A percentile compares a stretch with the other conserved stretches of the same genome.
These are phyloP conservation scores for Stromatinia cepivora DNA, from an alignment of 2,329 filamentous ascomycete species.

Conservation along the genomic window DNA sequence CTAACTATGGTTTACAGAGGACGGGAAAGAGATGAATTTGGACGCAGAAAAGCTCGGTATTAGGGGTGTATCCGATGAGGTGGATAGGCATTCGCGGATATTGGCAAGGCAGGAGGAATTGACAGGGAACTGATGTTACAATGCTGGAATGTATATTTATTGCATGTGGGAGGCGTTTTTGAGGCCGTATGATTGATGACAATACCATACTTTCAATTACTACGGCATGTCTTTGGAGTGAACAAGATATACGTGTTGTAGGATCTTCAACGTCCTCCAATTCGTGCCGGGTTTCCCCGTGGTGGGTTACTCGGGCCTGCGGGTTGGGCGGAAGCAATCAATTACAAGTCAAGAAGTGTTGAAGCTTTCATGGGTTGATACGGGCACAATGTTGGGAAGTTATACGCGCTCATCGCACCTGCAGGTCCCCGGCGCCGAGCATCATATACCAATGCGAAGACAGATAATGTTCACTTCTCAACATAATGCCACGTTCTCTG, in stretches of 20 bases:
- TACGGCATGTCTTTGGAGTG: background rate
- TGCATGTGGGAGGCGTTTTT: slow-evolving; percentile 37
- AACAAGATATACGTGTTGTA: background rate
- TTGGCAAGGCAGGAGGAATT: slow-evolving; percentile 83
- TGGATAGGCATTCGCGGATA: slow-evolving; percentile 82
- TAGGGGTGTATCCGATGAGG: slow-evolving; percentile 82
- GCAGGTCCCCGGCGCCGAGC: background rate
- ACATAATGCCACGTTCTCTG: background rate
- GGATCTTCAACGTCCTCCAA: background rate
- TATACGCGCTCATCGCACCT: background rate
- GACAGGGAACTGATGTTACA: slow-evolving; percentile 44
- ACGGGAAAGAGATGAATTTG: slow-evolving; percentile 85
- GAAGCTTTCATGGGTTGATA: background rate
- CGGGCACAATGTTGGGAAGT: background rate
- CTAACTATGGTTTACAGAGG: slow-evolving; percentile 59
- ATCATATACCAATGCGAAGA: slow-evolving; percentile 2
- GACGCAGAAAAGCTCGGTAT: slow-evolving; percentile 80
- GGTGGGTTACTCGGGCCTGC: background rate
- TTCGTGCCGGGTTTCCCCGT: background rate
- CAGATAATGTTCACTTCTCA: background rate
- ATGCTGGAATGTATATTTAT: slow-evolving; percentile 27
- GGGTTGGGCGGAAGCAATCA: background rate
- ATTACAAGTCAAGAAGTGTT: background rate
- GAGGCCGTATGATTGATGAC: slow-evolving; percentile 20
- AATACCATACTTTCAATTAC: slow-evolving; percentile 13